phyloP scores from a whole-genome alignment of 176 grass and related monocot genomes.

The Musa troglodytarum region DNA sequence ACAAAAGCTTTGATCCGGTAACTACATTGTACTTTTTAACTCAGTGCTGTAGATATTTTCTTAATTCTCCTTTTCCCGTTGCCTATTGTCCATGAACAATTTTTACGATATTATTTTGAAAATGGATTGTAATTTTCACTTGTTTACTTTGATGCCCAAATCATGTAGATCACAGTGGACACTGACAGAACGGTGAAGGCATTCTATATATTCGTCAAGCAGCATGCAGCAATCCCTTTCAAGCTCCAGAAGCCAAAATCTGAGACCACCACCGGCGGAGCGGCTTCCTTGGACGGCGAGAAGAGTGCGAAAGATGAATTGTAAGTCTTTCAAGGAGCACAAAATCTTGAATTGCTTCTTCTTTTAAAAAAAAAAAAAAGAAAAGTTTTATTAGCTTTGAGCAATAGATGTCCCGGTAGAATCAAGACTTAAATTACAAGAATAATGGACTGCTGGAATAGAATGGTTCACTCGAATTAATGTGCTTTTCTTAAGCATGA shows the following conservation, averaged over 20 bases:
- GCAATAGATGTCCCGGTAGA: background rate
- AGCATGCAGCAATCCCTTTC: conserved; percentile 83
- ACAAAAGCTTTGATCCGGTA: conserved; percentile 94
- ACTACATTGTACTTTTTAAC: conserved; percentile 15
- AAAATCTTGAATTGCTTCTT: no score
- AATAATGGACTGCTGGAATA: background rate
- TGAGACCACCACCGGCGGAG: background rate
- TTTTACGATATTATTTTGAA: background rate
- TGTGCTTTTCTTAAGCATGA: background rate
- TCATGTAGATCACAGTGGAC: conserved; percentile 53
- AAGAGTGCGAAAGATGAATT: conserved; percentile 60
- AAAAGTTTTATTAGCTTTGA: background rate
- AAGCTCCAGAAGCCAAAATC: conserved; percentile 52
- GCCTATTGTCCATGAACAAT: background rate
- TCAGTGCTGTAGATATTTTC: background rate
- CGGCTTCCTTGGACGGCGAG: background rate
- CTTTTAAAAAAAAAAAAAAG: no score
- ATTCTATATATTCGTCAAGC: conserved; percentile 90
- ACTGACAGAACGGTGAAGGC: conserved; percentile 70
- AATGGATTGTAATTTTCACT: background rate
- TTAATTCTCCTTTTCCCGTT: background rate
- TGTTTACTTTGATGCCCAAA: background rate
- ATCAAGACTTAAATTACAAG: background rate
- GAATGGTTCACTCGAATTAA: background rate
- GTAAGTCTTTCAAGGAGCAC: conserved; percentile 24